phyloP scores from a whole-genome alignment of 2,329 filamentous ascomycete genomes.

The Lachnellula subtilissima region DNA sequence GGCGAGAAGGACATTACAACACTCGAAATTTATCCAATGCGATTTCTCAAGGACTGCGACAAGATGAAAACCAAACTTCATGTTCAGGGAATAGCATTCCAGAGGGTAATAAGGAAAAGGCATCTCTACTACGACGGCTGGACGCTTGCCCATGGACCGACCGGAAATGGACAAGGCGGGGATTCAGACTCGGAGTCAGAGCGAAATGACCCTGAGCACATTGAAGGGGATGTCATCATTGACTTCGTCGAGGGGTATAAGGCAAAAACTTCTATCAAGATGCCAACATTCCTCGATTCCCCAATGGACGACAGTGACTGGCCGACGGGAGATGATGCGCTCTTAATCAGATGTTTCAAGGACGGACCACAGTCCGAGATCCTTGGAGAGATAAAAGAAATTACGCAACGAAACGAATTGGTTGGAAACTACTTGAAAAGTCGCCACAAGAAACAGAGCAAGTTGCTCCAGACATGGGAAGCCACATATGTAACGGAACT shows the following conservation, averaged over 20 bases:
- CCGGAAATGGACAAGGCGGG: conserved; percentile 1
- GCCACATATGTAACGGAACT: conserved; percentile 29
- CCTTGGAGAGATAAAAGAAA: too few relatives aligned
- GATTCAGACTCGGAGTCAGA: background rate
- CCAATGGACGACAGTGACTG: conserved; percentile 35
- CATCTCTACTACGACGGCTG: conserved; percentile 12
- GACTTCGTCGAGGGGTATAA: conserved; percentile 23
- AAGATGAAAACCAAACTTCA: background rate
- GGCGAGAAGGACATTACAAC: conserved; percentile 11
- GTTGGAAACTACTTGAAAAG: conserved; percentile 31
- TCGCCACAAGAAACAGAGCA: background rate
- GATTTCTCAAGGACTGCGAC: conserved; percentile 4
- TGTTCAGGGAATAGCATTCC: conserved; percentile 5
- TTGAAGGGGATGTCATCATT: conserved; percentile 26
- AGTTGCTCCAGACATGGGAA: conserved; percentile 21
- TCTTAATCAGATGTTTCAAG: conserved; percentile 41
- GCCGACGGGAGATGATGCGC: conserved; percentile 31
- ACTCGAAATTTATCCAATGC: conserved; percentile 12
- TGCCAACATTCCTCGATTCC: conserved; percentile 1
- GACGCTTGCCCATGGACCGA: background rate
- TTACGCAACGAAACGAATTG: too few relatives aligned
- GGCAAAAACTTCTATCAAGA: background rate
- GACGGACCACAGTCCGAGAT: too few relatives aligned
- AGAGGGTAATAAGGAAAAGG: background rate
- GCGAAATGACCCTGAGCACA: conserved; percentile 10